Percentiles rank a stretch among this genome's conserved stretches.
These are phyloP conservation scores for Alloascoidea africana DNA, from an alignment of 805 yeast species.

Conservation along the genomic window DNA sequence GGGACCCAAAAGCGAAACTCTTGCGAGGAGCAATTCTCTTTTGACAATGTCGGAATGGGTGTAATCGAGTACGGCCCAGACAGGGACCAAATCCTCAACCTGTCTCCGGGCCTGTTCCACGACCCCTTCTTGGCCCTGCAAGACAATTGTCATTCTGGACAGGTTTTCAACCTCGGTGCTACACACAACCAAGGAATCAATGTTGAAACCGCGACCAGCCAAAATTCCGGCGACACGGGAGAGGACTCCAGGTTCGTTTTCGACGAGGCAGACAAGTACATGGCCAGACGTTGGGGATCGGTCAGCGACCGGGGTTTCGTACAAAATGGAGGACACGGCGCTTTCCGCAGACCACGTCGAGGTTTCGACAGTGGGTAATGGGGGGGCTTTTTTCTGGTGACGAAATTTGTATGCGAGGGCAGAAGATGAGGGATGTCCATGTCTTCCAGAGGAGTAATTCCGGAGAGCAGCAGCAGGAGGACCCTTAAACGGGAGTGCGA, in stretches of 20 bases:
- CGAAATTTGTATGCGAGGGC: conserved; percentile 90
- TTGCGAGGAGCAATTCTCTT: conserved; percentile 82
- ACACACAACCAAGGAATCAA: conserved; percentile 93
- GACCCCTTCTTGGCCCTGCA: conserved; percentile 89
- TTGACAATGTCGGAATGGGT: conserved; percentile 78
- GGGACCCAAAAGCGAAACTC: conserved; percentile 91
- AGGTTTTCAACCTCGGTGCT: conserved; percentile 91
- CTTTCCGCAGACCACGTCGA: conserved; percentile 95
- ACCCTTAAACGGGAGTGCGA: no score
- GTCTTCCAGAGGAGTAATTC: no score
- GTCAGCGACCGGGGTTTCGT: conserved; percentile 60
- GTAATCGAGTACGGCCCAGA: conserved; percentile 93
- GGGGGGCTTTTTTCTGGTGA: conserved; percentile 77
- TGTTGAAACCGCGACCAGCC: conserved; percentile 97
- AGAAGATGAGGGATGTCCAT: conserved; percentile 52
- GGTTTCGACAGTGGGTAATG: conserved; percentile 83
- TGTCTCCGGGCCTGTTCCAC: conserved; percentile 98
- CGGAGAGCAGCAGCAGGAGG: no score
- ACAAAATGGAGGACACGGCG: conserved; percentile 89
- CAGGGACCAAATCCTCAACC: conserved; percentile 95
- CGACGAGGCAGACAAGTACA: conserved; percentile 91
- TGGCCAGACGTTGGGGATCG: conserved; percentile 64
- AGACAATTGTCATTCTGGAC: conserved; percentile 91
- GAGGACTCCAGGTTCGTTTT: conserved; percentile 96
- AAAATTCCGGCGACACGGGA: conserved; percentile 87